A percentile compares a stretch with the other conserved stretches of the same genome.
phyloP scores from a whole-genome alignment of 177 flowering plant species.

The Vitis hybrid region DNA sequence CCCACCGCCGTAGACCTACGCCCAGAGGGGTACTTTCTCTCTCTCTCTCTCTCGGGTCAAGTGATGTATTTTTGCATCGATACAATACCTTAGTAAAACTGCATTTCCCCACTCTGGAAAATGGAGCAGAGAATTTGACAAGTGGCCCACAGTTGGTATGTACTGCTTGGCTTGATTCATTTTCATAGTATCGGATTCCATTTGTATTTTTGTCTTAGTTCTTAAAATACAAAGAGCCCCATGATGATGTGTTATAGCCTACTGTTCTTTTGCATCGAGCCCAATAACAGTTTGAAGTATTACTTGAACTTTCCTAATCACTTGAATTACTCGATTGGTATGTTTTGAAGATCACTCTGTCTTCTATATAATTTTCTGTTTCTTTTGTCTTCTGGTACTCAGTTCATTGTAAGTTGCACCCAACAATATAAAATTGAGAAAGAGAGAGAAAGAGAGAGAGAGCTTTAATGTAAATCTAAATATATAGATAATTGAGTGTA shows the following conservation, averaged over 20 bases:
- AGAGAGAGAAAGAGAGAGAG: slow-evolving; percentile 8
- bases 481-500: slow-evolving; percentile 12
- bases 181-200: too few relatives aligned
- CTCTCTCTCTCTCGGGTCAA: too few relatives aligned
- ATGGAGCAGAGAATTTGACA: background rate
- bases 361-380: background rate
- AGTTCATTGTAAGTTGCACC: background rate
- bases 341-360: background rate
- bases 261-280: background rate
- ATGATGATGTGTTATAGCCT: background rate
- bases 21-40: too few relatives aligned
- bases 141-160: background rate
- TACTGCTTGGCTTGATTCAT: too few relatives aligned
- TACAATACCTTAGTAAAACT: too few relatives aligned
- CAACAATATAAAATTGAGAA: background rate
- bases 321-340: background rate
- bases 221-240: too few relatives aligned
- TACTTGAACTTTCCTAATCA: background rate
- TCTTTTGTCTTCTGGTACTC: background rate
- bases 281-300: background rate
- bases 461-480: slow-evolving; percentile 11
- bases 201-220: too few relatives aligned
- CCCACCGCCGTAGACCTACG: background rate
- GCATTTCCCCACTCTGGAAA: too few relatives aligned
- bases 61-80: too few relatives aligned